Conservation (phyloP, 352 stramenopile genomes). For the Thalassiosira ordinaria region DNA sequence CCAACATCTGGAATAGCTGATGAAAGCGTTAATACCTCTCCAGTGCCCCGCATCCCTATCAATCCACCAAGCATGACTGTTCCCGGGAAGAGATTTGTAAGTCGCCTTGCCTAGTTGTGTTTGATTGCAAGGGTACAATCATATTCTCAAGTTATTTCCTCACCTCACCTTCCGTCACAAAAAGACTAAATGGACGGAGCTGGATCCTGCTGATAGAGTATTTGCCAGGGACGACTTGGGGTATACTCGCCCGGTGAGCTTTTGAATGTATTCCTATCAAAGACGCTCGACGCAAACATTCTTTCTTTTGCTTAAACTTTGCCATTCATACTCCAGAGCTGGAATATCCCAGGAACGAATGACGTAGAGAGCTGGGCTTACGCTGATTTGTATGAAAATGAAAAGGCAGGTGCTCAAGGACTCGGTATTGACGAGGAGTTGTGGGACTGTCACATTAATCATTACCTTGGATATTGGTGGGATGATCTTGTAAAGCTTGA, state of each 20-base stretch:
- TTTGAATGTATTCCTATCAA: not conserved
- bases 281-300: not conserved
- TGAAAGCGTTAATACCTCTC: no score
- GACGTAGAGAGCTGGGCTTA: slow-evolving; percentile 26
- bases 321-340: not conserved
- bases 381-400: slow-evolving; percentile 19
- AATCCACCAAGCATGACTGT: slow-evolving; percentile 18
- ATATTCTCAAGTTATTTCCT: not conserved
- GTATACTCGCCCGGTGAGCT: slow-evolving; percentile 8
- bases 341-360: slow-evolving; percentile 22
- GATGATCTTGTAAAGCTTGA: slow-evolving; percentile 24
- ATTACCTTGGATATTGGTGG: slow-evolving; percentile 52
- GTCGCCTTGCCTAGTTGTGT: no score
- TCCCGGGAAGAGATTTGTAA: slow-evolving; percentile 28
- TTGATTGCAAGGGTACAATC: no score
- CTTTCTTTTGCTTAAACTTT: not conserved
- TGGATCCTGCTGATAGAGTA: not conserved
- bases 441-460: slow-evolving; percentile 56
- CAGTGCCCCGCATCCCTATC: not conserved
- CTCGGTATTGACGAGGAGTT: slow-evolving; percentile 42
- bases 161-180: not conserved
- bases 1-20: no score
- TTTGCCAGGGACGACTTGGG: slow-evolving; percentile 24
- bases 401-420: slow-evolving; percentile 5
- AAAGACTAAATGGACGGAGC: slow-evolving; percentile 35